Conservation (phyloP, 176 grass and related monocot genomes). For the Ananas comosus region DNA sequence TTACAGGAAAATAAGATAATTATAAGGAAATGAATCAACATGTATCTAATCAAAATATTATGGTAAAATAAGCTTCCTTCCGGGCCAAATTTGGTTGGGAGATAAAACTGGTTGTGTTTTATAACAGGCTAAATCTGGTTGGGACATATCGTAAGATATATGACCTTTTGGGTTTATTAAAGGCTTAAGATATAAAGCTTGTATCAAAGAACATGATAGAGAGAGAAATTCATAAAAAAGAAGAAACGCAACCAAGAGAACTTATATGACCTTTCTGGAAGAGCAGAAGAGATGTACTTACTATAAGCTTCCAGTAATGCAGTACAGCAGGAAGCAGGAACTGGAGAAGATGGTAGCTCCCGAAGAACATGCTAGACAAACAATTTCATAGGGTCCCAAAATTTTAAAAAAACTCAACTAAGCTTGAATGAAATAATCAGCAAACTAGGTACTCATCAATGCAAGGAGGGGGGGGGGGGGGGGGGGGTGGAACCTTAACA, state of each 20-base stretch:
- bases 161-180: no score
- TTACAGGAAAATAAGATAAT: slow-evolving; percentile 19
- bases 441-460: neutral
- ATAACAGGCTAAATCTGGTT: no score
- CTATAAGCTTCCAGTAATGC: slow-evolving; percentile 96
- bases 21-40: slow-evolving; percentile 9
- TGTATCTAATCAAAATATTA: no score
- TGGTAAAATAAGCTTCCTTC: no score
- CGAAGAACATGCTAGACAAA: slow-evolving; percentile 82
- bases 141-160: no score
- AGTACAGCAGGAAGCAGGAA: slow-evolving; percentile 96
- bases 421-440: neutral
- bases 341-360: slow-evolving; percentile 91
- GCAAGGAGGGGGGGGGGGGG: neutral
- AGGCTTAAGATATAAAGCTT: no score
- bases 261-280: slow-evolving; percentile 6
- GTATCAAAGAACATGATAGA: no score
- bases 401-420: neutral
- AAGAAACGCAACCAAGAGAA: neutral
- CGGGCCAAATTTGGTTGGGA: no score
- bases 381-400: slow-evolving; percentile 8
- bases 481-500: slow-evolving; percentile 62
- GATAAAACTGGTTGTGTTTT: no score
- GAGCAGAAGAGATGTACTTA: slow-evolving; percentile 35
- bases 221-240: neutral